A percentile compares a stretch with the other conserved stretches of the same genome.
Evolutionary conservation across 1,284 basidiomycete species (phyloP).

Genomic region (Leccinum glutinopallens): DNA sequence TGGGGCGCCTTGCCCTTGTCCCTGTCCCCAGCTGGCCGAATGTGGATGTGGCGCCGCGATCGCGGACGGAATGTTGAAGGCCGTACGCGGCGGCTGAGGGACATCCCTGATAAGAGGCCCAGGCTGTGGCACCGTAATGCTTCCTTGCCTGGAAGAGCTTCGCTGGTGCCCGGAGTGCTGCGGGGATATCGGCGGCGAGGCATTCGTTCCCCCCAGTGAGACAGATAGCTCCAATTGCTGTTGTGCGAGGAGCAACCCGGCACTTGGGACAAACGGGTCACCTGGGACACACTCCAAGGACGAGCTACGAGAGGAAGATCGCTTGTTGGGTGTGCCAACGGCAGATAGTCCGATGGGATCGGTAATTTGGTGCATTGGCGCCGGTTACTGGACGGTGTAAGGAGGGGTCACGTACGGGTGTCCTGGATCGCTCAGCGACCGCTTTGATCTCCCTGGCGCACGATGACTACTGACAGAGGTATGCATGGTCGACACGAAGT

Average conservation of each 20-base stretch:
- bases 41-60: conserved; percentile 22
- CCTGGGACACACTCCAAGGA: conserved; percentile 24
- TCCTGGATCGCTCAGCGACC: conserved; percentile 31
- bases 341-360: conserved; percentile 16
- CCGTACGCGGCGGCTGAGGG: conserved; percentile 26
- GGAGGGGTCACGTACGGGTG: conserved; percentile 26
- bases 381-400: conserved; percentile 28
- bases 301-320: conserved; percentile 25
- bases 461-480: conserved; percentile 15
- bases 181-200: conserved; percentile 22
- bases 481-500: conserved; percentile 22
- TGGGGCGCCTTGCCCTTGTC: not conserved
- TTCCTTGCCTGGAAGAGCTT: conserved; percentile 27
- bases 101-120: conserved; percentile 20
- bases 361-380: conserved; percentile 28
- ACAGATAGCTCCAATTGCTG: conserved; percentile 6
- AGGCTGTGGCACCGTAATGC: conserved; percentile 17
- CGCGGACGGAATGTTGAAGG: conserved; percentile 16
- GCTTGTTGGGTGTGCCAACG: conserved; percentile 6
- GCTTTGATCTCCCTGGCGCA: conserved; percentile 18
- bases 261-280: conserved; percentile 17
- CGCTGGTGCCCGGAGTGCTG: conserved; percentile 18
- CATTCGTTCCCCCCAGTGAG: conserved; percentile 9
- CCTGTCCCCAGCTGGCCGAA: conserved; percentile 9
- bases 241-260: conserved; percentile 16